Conservation (phyloP, 192 early-diverging fungal genomes). For the Gonapodya prolifera region DNA sequence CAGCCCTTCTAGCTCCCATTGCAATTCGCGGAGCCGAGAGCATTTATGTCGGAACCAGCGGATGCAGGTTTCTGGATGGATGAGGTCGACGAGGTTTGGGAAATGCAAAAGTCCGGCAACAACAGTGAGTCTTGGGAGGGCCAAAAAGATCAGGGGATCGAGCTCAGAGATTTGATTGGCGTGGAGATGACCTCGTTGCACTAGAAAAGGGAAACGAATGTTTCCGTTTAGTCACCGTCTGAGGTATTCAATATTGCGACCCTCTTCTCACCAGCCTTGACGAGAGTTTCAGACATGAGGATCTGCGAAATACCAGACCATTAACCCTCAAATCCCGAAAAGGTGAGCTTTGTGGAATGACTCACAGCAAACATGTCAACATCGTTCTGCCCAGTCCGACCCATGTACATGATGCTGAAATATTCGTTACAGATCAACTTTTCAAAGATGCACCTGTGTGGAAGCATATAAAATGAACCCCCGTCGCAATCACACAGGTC, state of each 20-base stretch:
- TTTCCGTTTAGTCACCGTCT: too few species aligned
- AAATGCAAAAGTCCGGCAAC: conserved; percentile 36
- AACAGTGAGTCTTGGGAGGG: conserved; percentile 45
- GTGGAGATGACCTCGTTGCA: conserved; percentile 17
- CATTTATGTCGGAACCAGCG: conserved; percentile 49
- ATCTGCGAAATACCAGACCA: conserved; percentile 33
- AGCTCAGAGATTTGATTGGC: conserved; percentile 32
- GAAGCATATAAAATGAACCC: too few species aligned
- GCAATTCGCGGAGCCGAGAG: conserved; percentile 14
- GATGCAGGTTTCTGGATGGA: conserved; percentile 32
- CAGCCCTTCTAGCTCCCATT: conserved; percentile 1
- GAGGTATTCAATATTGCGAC: neutral
- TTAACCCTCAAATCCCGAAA: conserved; percentile 9
- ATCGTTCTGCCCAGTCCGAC: conserved; percentile 22
- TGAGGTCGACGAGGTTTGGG: conserved; percentile 39
- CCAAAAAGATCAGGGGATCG: conserved; percentile 44
- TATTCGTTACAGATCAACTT: conserved; percentile 56
- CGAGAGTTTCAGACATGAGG: conserved; percentile 46
- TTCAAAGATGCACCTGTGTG: conserved; percentile 54
- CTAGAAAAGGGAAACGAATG: too few species aligned
- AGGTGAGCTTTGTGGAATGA: neutral
- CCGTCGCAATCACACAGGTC: too few species aligned
- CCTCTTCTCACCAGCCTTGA: conserved; percentile 18
- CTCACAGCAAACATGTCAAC: conserved; percentile 39
- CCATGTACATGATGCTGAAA: conserved; percentile 39